Base-by-base conservation (phyloP, 805 yeast species). In the Phaffomyces thermotolerans region DNA sequence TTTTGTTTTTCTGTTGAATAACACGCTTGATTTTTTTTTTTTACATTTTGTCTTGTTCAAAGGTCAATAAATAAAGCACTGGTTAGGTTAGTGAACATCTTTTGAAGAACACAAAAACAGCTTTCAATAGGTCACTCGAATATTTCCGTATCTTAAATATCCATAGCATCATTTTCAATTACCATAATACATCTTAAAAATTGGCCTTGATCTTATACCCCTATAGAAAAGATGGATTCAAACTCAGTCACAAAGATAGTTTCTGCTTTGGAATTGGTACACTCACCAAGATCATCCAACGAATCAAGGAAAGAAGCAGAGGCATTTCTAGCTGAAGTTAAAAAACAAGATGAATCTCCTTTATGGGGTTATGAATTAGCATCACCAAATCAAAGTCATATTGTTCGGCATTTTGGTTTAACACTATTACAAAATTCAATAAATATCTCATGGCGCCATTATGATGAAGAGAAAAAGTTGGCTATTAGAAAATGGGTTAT, bases 311-410 rank as follows among this genome's bases (percentile, higher is more conserved):
- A 70, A 38, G 72, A 73, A 44, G 83, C 83, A 8, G 83, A 78
- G 54, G 54, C 63, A 60, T 86, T 87, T 52, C 68, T 93, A 29
- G 96, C 89, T 53, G 68, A 78, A 10, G 76, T 91, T 23, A 90
- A 87, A 58, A 65, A 71, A 36, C 80, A 83, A 48, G 84, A 81
- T 9, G 95, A 90, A 58, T 81, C 95, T 18, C 97, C 99, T 0
- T 77, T 69, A 48, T 88, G 95, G 90, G 97, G 97, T 3, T 91
- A 82, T 63, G 88, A 84, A 60, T 72, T 93, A 46, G 88, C 95
- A 1, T 59, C 77, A 23, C 79, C 60, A 68, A 76, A 65, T 68
- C 79, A 52, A 68, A 75, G 82, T 58, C 76, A 71, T 51, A 79
- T 87, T 24, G 89, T 90, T 22, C 79, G 96, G 48, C 97, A 95